These are phyloP conservation scores for Candida jianshihensis DNA, from an alignment of 805 yeast species.

Conservation along the genomic window DNA sequence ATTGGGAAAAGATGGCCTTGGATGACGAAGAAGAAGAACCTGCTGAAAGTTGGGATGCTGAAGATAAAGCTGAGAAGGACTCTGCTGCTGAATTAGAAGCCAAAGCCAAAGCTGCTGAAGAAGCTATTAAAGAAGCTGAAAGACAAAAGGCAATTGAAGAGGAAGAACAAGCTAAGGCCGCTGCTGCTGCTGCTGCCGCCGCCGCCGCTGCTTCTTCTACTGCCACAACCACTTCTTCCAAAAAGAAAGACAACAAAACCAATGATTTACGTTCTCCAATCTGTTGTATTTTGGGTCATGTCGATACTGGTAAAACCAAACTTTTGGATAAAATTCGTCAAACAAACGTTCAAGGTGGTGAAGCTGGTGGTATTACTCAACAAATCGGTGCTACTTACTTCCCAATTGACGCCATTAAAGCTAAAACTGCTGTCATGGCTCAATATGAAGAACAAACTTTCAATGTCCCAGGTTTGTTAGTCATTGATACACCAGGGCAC, in stretches of 20 bases:
- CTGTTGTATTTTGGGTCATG: slow-evolving; percentile 98
- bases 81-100: slow-evolving; percentile 9
- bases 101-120: slow-evolving; percentile 22
- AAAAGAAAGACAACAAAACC: slow-evolving; percentile 25
- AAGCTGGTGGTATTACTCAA: slow-evolving; percentile 99
- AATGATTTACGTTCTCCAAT: slow-evolving; percentile 92
- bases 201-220: slow-evolving; percentile 19
- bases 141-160: slow-evolving; percentile 22
- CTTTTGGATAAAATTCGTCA: slow-evolving; percentile 95
- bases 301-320: slow-evolving; percentile 99
- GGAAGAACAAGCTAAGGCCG: too few relatives aligned
- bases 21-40: slow-evolving; percentile 55
- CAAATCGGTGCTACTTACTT: slow-evolving; percentile 99
- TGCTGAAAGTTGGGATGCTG: slow-evolving; percentile 45
- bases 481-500: slow-evolving; percentile 99
- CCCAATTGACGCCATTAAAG: slow-evolving; percentile 91
- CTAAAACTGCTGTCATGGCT: slow-evolving; percentile 88
- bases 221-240: slow-evolving; percentile 8
- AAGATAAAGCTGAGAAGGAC: slow-evolving; percentile 20
- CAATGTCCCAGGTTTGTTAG: slow-evolving; percentile 94
- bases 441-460: slow-evolving; percentile 75
- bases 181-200: slow-evolving; percentile 15
- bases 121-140: slow-evolving; percentile 25
- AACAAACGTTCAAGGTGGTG: slow-evolving; percentile 99
- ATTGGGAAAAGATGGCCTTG: slow-evolving; percentile 74